These are phyloP conservation scores for Oryza rufipogon DNA, from an alignment of 176 grass and related monocot species.

Conservation along the genomic window DNA sequence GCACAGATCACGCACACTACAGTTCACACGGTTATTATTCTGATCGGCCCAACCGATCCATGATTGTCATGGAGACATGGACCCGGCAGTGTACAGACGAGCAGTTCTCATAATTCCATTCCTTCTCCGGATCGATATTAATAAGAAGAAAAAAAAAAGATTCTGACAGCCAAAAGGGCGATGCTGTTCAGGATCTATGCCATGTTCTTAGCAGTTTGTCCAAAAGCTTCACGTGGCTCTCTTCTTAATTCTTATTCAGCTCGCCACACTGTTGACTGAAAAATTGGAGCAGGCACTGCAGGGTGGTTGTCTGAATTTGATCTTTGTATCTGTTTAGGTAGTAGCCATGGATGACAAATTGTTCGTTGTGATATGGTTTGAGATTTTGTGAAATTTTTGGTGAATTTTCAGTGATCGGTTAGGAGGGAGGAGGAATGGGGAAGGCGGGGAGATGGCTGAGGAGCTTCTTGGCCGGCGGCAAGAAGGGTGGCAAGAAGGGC, in stretches of 20 bases:
- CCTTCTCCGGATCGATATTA: conserved; percentile 4
- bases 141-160: conserved; percentile 9
- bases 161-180: conserved; percentile 32
- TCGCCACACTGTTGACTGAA: conserved; percentile 30
- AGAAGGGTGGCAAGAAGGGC: conserved; percentile 63
- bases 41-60: background rate
- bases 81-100: conserved; percentile 17
- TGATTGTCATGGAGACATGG: conserved; percentile 51
- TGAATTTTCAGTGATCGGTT: background rate
- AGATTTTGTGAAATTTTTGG: background rate
- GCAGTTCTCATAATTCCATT: background rate
- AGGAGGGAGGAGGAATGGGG: conserved; percentile 51
- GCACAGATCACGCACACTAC: background rate
- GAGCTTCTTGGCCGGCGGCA: conserved; percentile 62
- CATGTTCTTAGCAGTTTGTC: conserved; percentile 35
- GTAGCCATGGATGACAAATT: conserved; percentile 25
- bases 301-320: conserved; percentile 2
- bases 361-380: background rate
- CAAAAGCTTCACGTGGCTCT: conserved; percentile 37
- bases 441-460: conserved; percentile 80
- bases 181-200: conserved; percentile 8
- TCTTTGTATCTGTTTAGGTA: conserved; percentile 21
- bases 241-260: background rate
- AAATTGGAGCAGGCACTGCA: background rate
- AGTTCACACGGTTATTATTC: conserved; percentile 1